Conservation (phyloP, 768 basidiomycete species). For the Lentinus tigrinus region DNA sequence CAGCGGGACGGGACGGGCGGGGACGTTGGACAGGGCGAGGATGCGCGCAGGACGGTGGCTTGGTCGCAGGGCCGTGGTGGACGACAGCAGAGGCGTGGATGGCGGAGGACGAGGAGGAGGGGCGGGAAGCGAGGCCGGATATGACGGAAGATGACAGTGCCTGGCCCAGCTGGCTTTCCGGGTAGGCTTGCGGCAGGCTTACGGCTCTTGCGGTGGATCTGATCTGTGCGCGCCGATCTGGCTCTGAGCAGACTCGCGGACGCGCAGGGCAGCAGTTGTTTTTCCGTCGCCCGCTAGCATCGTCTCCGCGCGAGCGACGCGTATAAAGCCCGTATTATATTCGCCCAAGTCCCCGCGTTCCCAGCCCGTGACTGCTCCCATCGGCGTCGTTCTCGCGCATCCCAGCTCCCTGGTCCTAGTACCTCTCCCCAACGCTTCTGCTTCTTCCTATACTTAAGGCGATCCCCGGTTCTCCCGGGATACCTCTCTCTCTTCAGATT, state of each 20-base stretch:
- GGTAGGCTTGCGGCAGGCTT: too few relatives aligned
- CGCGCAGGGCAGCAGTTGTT: background rate
- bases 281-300: background rate
- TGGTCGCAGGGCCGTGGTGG: background rate
- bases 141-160: slow-evolving; percentile 22
- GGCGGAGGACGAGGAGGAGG: slow-evolving; percentile 18
- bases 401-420: too few relatives aligned
- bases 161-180: too few relatives aligned
- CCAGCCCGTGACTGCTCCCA: background rate
- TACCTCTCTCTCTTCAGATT: background rate
- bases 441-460: slow-evolving; percentile 3
- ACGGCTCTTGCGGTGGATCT: slow-evolving; percentile 5
- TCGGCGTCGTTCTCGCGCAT: slow-evolving; percentile 10
- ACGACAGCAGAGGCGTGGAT: slow-evolving; percentile 2
- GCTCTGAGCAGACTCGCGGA: background rate
- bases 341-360: background rate
- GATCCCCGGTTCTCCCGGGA: slow-evolving; percentile 11
- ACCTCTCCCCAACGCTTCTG: background rate
- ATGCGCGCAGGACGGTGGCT: background rate
- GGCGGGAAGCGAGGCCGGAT: slow-evolving; percentile 22
- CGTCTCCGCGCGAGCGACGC: too few relatives aligned
- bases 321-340: too few relatives aligned
- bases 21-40: background rate
- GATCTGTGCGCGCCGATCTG: background rate
- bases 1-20: background rate